These are phyloP conservation scores for Wickerhamiella dianesei DNA, from an alignment of 805 yeast species.

Conservation along the genomic window DNA sequence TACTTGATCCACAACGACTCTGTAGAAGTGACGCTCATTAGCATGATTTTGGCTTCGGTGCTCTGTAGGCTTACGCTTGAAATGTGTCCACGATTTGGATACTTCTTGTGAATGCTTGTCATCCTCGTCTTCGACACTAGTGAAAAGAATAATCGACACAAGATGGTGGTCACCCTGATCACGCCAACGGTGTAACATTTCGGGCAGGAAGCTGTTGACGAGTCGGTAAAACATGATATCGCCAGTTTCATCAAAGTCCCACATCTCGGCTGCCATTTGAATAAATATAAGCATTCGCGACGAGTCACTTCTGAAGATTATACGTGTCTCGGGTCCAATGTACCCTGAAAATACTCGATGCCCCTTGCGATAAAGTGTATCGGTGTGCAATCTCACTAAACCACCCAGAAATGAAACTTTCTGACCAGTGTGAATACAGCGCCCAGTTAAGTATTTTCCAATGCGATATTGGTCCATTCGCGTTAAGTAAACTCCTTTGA, in stretches of 20 bases:
- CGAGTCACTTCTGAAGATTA: constrained; percentile 83
- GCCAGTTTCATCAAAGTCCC: constrained; percentile 95
- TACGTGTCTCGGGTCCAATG: constrained; percentile 55
- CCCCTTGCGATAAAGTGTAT: constrained; percentile 54
- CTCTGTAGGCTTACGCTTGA: constrained; percentile 16
- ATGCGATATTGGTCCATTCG: constrained; percentile 91
- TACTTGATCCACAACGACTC: constrained; percentile 93
- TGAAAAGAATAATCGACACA: constrained; percentile 77
- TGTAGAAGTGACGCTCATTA: constrained; percentile 74
- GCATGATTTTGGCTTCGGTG: constrained; percentile 32
- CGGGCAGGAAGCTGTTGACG: constrained; percentile 84
- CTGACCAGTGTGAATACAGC: constrained; percentile 57
- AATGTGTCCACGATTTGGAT: not conserved
- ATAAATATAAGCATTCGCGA: constrained; percentile 71
- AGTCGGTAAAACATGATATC: constrained; percentile 86
- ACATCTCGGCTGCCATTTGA: constrained; percentile 90
- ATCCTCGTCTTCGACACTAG: constrained; percentile 44
- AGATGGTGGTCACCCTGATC: constrained; percentile 78
- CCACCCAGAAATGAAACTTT: constrained; percentile 45
- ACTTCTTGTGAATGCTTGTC: not conserved
- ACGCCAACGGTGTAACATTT: constrained; percentile 77
- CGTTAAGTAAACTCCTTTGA: constrained; percentile 67
- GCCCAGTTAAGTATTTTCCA: constrained; percentile 43
- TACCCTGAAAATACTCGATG: constrained; percentile 60
- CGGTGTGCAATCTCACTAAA: constrained; percentile 47